Evolutionary conservation across 495 filamentous ascomycete species (phyloP), one percentile per base, ranked within the genome.

Genomic region (Cryomyces minteri): DNA sequence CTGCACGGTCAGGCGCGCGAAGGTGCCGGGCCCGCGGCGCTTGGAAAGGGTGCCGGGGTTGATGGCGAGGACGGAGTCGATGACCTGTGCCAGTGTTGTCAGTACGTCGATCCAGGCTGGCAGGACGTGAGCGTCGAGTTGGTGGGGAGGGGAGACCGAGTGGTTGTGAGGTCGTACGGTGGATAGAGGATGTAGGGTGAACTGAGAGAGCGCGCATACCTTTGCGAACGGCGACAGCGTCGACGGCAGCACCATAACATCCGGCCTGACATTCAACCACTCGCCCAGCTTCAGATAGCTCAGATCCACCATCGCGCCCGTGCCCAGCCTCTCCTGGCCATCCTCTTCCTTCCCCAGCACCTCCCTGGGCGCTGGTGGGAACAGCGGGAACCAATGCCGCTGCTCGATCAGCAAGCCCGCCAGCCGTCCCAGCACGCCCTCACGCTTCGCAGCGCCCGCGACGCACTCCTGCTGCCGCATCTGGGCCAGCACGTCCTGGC

Each of bases 41-140:
- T 93, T 93, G 25, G 83, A 87, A n/a, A 92, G 61, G 40, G 74
- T 80, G 1, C 87, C 86, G 0, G 87, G 87, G 62, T 94, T 94
- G 58, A 94, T 78, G 5, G 84, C 79, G 0, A 90, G 62, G 4
- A 93, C 84, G 49, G 75, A 81, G 51, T 94, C 81, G 6, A 94
- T 75, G 6, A 92, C 84, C 83, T 88, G 4, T 32, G 25, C n/a
- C 7, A 11, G 45, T 39, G 5, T 49, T 31, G 43, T 44, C 43
- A 41, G 11, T 51, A 43, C 39, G 44, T 28, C 6, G 49, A 41
- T 10, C 33, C 30, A 6, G 12, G 18, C 30, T 0, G 12, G 11
- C 18, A 41, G 30, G 7, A 42, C 28, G 0, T 43, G 28, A 25
- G 18, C 1, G 18, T 25, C 18, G 18, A 25, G 18, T 25, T 25